A percentile compares a stretch with the other conserved stretches of the same genome.
Conservation (phyloP, 2,329 filamentous ascomycete species). For the Trichoderma brevicompactum region DNA sequence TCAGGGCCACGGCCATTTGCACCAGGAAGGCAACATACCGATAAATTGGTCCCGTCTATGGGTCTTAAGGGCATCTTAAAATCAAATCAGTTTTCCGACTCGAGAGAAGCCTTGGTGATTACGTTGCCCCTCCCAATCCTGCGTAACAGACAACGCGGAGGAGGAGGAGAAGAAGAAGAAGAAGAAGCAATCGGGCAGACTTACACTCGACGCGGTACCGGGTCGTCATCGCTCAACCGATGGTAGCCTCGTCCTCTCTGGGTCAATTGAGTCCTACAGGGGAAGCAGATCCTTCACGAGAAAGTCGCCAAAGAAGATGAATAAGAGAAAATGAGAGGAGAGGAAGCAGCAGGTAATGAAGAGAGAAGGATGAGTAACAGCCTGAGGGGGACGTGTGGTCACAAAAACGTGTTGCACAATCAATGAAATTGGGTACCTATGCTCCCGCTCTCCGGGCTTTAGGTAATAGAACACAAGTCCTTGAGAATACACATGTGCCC, state of each 20-base stretch:
- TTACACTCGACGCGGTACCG: conserved; percentile 75
- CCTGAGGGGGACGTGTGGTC: too few species aligned
- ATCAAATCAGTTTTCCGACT: conserved; percentile 27
- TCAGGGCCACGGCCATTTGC: background rate
- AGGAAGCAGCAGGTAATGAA: background rate
- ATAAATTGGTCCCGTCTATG: conserved; percentile 91
- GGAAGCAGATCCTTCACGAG: background rate
- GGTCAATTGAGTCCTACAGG: conserved; percentile 4
- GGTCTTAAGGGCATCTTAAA: conserved; percentile 69
- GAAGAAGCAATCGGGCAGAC: conserved; percentile 38
- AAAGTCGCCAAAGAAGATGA: background rate
- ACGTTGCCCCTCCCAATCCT: background rate
- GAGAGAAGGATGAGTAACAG: too few species aligned
- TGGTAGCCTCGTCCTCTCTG: background rate
- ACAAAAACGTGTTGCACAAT: background rate
- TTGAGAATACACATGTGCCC: background rate
- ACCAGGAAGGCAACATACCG: conserved; percentile 50
- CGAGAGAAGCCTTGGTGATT: too few species aligned
- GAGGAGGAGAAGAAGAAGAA: background rate
- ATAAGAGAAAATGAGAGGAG: too few species aligned
- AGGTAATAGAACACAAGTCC: conserved; percentile 6
- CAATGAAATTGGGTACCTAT: conserved; percentile 12
- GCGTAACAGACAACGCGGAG: background rate
- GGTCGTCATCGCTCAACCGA: conserved; percentile 56
- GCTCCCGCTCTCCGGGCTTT: background rate